These are phyloP conservation scores for Zopfochytrium polystomum DNA, from an alignment of 371 early-diverging fungal species.

Conservation along the genomic window DNA sequence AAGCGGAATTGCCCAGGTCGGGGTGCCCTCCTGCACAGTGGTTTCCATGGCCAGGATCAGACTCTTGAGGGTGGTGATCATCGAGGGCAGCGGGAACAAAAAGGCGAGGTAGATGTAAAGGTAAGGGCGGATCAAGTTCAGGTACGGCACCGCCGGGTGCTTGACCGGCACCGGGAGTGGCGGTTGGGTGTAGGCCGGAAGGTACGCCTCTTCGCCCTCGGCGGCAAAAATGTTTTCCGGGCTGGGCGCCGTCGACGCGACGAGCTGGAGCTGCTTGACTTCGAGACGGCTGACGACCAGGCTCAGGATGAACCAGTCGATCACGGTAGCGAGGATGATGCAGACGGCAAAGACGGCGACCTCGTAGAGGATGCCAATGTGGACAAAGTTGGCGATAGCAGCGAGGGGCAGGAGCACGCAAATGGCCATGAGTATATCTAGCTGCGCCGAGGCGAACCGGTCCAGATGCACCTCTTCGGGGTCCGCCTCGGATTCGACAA, in stretches of 20 bases:
- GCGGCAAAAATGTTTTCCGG: too few species aligned
- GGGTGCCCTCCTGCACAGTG: conserved; percentile 16
- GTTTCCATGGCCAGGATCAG: conserved; percentile 10
- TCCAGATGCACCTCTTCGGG: too few species aligned
- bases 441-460: too few species aligned
- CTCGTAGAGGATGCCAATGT: conserved; percentile 6
- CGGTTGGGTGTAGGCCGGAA: background rate
- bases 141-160: background rate
- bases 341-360: conserved; percentile 3
- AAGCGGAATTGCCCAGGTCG: conserved; percentile 1
- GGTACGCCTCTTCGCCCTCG: too few species aligned
- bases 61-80: background rate
- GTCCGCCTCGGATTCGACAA: too few species aligned
- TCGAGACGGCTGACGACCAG: conserved; percentile 11
- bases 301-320: conserved; percentile 4
- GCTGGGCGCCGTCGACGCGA: too few species aligned
- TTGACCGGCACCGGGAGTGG: background rate
- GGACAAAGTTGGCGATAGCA: background rate
- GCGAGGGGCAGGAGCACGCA: background rate
- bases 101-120: background rate
- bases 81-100: background rate
- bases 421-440: too few species aligned
- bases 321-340: background rate
- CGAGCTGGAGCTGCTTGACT: too few species aligned
- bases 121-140: conserved; percentile 3